phyloP scores from a whole-genome alignment of 192 early-diverging fungal genomes.

The Backusella macrospora region DNA sequence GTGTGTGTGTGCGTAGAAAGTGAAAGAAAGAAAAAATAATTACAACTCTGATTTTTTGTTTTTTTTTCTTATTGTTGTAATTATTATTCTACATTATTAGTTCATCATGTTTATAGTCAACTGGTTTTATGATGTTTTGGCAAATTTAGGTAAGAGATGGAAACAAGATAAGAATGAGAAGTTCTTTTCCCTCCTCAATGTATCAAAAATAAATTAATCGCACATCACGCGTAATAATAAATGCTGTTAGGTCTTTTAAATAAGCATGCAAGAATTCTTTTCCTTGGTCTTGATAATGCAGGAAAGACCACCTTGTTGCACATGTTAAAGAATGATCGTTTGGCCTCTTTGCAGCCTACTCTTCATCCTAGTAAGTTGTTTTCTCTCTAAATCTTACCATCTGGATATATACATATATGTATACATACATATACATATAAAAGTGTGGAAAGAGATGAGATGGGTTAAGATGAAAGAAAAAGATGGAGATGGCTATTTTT shows the following conservation, averaged over 20 bases:
- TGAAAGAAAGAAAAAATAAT: not conserved
- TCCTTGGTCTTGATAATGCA: slow-evolving; percentile 93
- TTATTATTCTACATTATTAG: slow-evolving; percentile 5
- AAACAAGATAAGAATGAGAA: slow-evolving; percentile 2
- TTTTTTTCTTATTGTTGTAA: not conserved
- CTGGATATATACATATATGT: not conserved
- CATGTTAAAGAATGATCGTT: slow-evolving; percentile 99
- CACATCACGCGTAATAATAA: not conserved
- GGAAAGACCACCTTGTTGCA: slow-evolving; percentile 97
- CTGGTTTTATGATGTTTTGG: slow-evolving; percentile 97
- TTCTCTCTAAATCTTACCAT: not conserved
- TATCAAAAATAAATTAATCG: not conserved
- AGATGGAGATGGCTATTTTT: not conserved
- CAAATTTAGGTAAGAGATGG: slow-evolving; percentile 73
- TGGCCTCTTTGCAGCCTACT: slow-evolving; percentile 93
- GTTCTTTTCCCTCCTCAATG: not conserved
- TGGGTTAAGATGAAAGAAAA: not conserved
- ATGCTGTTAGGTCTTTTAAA: slow-evolving; percentile 84
- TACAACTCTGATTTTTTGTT: not conserved
- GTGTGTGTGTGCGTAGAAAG: too few species aligned
- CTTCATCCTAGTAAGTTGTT: slow-evolving; percentile 89
- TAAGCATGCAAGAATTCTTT: slow-evolving; percentile 99
- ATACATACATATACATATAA: not conserved
- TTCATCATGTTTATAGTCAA: slow-evolving; percentile 89
- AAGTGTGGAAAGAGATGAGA: not conserved